Base-by-base conservation (phyloP, 331 rosid species). In the Spiraea crenata region DNA sequence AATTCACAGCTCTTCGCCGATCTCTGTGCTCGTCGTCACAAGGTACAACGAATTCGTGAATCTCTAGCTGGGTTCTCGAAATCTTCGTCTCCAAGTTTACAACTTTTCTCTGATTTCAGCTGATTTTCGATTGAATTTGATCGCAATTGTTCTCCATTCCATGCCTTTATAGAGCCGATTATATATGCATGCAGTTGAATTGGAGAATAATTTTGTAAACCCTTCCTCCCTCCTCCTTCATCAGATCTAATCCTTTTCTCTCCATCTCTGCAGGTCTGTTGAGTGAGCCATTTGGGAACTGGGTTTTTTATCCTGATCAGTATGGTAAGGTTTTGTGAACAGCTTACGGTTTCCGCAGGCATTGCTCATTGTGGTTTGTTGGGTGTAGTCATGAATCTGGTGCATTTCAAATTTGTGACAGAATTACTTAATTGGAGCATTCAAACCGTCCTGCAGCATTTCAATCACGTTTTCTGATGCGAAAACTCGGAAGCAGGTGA, bases 401-500 rank as follows among this genome's bases (percentile, higher is more conserved):
- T 7, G 8, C 48, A 39, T 17, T 50, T 68, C 17, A 0, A 16
- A 8, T 76, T 31, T 62, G 31, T 74, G 45, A 4, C 79, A 85
- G 89, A 85, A 92, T 85, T 92, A 86, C 85, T 77, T 92, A 67
- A 89, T 92, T 34, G 98, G 96, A 83, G 98, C 98, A 75, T 92
- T 92, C 91, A 92, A 92, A 83, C 98, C 98, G 37, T 88, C 98
- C 17, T 90, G 96, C 69, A 85, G 82, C 78, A 80, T 92, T 60
- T 75, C 91, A 65, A 81, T 92, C 77, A 71, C 96, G 40, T 86
- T 92, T 67, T 40, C 80, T 6, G 98, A 92, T 82, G 96, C 90
- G 10, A 92, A 92, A 79, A 92, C 77, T 60, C 91, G 96, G 0
- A 92, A 90, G 84, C 98, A 92, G 98, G 98, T 90, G 74, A 63